phyloP scores from a whole-genome alignment of 257 asterid species.

The Striga asiatica region DNA sequence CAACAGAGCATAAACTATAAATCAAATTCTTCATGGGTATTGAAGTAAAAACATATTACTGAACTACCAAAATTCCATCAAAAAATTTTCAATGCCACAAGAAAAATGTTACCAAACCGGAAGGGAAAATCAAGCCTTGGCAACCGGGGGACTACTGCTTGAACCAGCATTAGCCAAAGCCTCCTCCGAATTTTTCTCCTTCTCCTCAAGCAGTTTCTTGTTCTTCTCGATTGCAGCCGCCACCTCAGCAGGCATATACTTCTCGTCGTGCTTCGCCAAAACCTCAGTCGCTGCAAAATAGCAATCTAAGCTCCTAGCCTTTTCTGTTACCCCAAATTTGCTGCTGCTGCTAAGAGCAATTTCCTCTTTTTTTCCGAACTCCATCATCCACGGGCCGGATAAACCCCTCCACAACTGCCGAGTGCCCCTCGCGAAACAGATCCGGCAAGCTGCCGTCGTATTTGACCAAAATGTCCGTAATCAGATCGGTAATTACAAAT shows the following conservation, averaged over 20 bases:
- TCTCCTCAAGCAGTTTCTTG: not conserved
- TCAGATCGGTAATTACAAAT: conserved; percentile 72
- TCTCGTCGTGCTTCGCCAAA: conserved; percentile 91
- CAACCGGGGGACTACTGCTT: not conserved
- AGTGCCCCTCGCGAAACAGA: conserved; percentile 87
- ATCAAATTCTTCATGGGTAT: conserved; percentile 5
- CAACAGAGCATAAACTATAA: not conserved
- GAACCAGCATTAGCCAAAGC: not conserved
- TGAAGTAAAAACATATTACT: not conserved
- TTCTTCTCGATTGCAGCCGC: no score
- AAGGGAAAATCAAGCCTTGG: conserved; percentile 6
- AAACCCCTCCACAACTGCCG: conserved; percentile 22
- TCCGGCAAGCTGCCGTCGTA: conserved; percentile 87
- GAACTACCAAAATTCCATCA: not conserved
- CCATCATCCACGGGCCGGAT: no score
- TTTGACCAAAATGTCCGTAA: conserved; percentile 74
- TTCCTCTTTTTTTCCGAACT: no score
- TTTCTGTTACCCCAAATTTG: no score
- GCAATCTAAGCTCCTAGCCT: no score
- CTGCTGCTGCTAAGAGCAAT: no score
- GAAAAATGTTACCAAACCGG: not conserved
- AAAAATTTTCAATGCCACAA: not conserved
- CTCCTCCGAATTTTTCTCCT: conserved; percentile 19
- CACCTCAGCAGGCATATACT: conserved; percentile 73
- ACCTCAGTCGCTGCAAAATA: conserved; percentile 43